Evolutionary conservation across 306 rosid species (phyloP).

Genomic region (Lathyrus sativus): DNA sequence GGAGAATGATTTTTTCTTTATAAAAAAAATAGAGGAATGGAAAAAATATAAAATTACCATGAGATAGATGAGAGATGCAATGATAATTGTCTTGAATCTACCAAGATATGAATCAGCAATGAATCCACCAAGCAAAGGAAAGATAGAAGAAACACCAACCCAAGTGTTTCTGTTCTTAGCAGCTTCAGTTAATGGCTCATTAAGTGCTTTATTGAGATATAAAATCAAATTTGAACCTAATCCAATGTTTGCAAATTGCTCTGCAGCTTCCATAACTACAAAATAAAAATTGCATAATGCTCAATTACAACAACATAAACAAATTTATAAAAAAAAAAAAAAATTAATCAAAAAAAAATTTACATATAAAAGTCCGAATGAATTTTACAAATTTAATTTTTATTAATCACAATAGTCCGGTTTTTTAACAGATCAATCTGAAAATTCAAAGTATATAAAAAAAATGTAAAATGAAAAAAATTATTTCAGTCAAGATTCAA

Average conservation of each 20-base stretch:
- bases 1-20: not conserved
- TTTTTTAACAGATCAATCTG: not conserved
- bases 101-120: slow-evolving; percentile 52
- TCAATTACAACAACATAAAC: not conserved
- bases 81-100: slow-evolving; percentile 48
- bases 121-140: slow-evolving; percentile 50
- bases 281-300: not conserved
- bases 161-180: slow-evolving; percentile 51
- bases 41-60: slow-evolving; percentile 25
- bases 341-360: not conserved
- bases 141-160: slow-evolving; percentile 47
- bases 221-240: slow-evolving; percentile 36
- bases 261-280: slow-evolving; percentile 51
- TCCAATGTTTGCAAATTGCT: slow-evolving; percentile 44
- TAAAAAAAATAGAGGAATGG: not conserved
- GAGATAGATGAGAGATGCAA: slow-evolving; percentile 41
- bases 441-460: not conserved
- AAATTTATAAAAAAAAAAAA: not conserved
- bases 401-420: not conserved
- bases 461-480: too few species aligned
- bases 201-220: slow-evolving; percentile 40
- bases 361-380: not conserved
- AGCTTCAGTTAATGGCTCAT: slow-evolving; percentile 34
- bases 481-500: too few species aligned
- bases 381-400: not conserved